phyloP scores from a whole-genome alignment of 75 land plant genomes.

The Selaginella moellendorffii region DNA sequence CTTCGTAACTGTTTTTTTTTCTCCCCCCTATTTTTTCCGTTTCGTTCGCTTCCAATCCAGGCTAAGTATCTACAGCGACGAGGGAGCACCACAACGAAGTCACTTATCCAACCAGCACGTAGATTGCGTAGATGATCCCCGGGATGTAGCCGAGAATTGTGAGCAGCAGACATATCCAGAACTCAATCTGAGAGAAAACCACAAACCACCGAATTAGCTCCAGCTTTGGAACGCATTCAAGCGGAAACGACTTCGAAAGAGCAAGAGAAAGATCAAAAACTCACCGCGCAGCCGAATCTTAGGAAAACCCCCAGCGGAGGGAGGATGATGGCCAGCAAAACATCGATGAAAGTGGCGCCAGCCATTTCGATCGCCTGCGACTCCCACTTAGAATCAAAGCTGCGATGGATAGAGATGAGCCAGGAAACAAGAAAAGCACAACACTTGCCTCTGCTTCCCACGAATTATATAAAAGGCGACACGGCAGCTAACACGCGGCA shows the following conservation, averaged over 20 bases:
- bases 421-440: background rate
- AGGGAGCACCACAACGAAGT: too few relatives aligned
- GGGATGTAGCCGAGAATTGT: constrained; percentile 55
- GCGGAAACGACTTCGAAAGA: background rate
- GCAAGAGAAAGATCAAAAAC: background rate
- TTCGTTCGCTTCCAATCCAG: too few relatives aligned
- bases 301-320: constrained; percentile 80
- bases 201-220: background rate
- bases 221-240: background rate
- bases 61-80: too few relatives aligned
- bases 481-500: background rate
- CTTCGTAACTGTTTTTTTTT: too few relatives aligned
- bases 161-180: constrained; percentile 48
- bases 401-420: background rate
- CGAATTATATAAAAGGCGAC: background rate
- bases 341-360: constrained; percentile 50
- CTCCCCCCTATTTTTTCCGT: too few relatives aligned
- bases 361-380: constrained; percentile 16
- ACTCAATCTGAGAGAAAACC: constrained; percentile 28
- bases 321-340: constrained; percentile 51
- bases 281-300: constrained; percentile 53
- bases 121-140: constrained; percentile 56
- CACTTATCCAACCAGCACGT: constrained; percentile 31
- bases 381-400: background rate
- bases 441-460: background rate